Base-by-base conservation (phyloP, 2,329 filamentous ascomycete genomes). In the Tolypocladium tropicale region DNA sequence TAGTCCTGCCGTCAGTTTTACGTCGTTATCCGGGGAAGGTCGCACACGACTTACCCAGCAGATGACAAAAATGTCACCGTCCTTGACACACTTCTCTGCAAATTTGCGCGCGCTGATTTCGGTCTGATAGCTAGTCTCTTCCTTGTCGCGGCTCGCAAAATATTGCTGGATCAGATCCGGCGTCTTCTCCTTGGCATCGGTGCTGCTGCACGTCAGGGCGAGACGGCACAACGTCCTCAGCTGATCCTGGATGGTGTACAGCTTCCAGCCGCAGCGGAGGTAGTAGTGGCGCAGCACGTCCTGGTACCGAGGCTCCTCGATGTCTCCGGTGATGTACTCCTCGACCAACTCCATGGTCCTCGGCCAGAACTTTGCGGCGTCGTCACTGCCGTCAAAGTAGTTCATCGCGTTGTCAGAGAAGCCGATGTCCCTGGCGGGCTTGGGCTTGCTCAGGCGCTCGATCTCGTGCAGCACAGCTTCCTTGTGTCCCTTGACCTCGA, bases 241-340 rank as follows among this genome's bases (percentile, higher is more conserved):
- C 33, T 96, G 83, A 68, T 95, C 92, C 67, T 95, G 90, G 61
- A 97, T 85, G 5, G 90, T 92, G 75, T 97, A 99, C 41, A 97
- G 75, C 65, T 91, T 90, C 88, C 93, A 99, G 7, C 94, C 94
- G 61, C 85, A 88, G 67, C 88, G 86, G 57, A 97, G 79, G 69
- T 96, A 99, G 74, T 90, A 96, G 61, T 92, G 89, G 28, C 94
- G 88, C 56, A 99, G 78, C 6, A 91, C 88, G 65, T 97, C 92
- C 70, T 97, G 93, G 63, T 95, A 90, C 33, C 90, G 85, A 54
- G 77, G 79, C 71, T 92, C 85, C 54, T 97, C 94, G 39, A 92
- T 78, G 11, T 95, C 89, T 6, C 87, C 86, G 48, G 85, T 83
- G 61, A 97, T 85, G 61, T 89, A 90, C 51, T 95, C 89, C 66